A percentile compares a stretch with the other conserved stretches of the same genome.
phyloP scores from a whole-genome alignment of 768 basidiomycete genomes.

The Pleurotus cornucopiae region DNA sequence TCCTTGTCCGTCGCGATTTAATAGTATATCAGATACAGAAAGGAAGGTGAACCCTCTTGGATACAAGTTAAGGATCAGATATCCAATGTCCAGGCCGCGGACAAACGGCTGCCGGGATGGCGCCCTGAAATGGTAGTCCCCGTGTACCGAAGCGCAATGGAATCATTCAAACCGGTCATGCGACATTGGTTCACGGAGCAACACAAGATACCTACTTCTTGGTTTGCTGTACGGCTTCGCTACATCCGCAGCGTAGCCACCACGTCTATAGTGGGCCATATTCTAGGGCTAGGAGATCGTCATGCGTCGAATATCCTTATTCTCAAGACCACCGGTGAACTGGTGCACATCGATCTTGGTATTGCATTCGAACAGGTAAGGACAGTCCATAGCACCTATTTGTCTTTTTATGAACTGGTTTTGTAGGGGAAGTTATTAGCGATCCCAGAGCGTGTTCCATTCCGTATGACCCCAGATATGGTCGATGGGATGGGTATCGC shows the following conservation, averaged over 20 bases:
- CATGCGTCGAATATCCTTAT: conserved; percentile 91
- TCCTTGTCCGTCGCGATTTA: no score
- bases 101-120: neutral
- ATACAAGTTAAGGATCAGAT: no score
- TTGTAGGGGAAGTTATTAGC: conserved; percentile 65
- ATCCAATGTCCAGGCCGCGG: no score
- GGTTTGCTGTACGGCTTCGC: conserved; percentile 88
- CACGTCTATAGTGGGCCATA: conserved; percentile 89
- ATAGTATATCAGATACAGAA: no score
- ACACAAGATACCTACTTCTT: conserved; percentile 82
- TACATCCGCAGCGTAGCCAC: conserved; percentile 93
- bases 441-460: conserved; percentile 88
- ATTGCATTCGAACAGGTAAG: conserved; percentile 93
- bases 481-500: conserved; percentile 91
- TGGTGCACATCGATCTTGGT: conserved; percentile 94
- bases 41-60: no score
- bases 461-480: conserved; percentile 91
- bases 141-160: conserved; percentile 30
- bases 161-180: conserved; percentile 77
- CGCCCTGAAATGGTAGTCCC: conserved; percentile 9
- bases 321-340: conserved; percentile 77
- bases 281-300: conserved; percentile 90
- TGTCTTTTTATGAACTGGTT: neutral
- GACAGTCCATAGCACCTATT: neutral
- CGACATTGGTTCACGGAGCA: conserved; percentile 91